Percentiles rank a stretch among this genome's conserved stretches.
Conservation (phyloP, 495 filamentous ascomycete species). For the Glonium stellatum region DNA sequence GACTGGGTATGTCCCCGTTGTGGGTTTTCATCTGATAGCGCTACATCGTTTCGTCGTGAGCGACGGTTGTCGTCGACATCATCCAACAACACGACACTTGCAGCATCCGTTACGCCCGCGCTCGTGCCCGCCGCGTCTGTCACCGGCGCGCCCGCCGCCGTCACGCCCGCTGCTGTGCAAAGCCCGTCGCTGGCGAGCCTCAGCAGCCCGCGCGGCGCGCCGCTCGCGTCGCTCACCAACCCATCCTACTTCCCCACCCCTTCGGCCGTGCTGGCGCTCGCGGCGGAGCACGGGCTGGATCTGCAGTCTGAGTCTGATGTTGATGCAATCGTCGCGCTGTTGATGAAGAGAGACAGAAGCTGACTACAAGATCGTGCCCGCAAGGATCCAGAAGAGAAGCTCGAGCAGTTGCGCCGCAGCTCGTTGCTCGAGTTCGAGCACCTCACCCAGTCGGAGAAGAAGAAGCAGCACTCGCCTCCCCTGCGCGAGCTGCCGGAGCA, state of each 20-base stretch:
- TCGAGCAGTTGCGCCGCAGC: slow-evolving; percentile 31
- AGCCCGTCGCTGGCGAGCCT: slow-evolving; percentile 4
- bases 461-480: slow-evolving; percentile 7
- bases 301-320: slow-evolving; percentile 13
- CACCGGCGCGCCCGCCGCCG: neutral
- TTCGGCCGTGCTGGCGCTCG: neutral
- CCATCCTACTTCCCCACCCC: slow-evolving; percentile 7
- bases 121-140: slow-evolving; percentile 8
- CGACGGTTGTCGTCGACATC: slow-evolving; percentile 11
- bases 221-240: slow-evolving; percentile 27
- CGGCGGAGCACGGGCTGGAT: slow-evolving; percentile 5
- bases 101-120: neutral
- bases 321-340: slow-evolving; percentile 4
- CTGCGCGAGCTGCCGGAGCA: slow-evolving; percentile 25
- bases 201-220: slow-evolving; percentile 24
- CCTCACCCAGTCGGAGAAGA: slow-evolving; percentile 16
- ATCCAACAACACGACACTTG: slow-evolving; percentile 15
- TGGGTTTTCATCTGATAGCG: slow-evolving; percentile 29
- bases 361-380: slow-evolving; percentile 9
- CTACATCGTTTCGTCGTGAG: slow-evolving; percentile 20
- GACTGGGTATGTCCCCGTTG: slow-evolving; percentile 79
- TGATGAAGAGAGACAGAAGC: slow-evolving; percentile 11
- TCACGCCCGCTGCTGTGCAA: neutral
- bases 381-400: slow-evolving; percentile 28
- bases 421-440: slow-evolving; percentile 31